These are phyloP conservation scores for Candida broadrunensis DNA, from an alignment of 805 yeast species.

Conservation along the genomic window DNA sequence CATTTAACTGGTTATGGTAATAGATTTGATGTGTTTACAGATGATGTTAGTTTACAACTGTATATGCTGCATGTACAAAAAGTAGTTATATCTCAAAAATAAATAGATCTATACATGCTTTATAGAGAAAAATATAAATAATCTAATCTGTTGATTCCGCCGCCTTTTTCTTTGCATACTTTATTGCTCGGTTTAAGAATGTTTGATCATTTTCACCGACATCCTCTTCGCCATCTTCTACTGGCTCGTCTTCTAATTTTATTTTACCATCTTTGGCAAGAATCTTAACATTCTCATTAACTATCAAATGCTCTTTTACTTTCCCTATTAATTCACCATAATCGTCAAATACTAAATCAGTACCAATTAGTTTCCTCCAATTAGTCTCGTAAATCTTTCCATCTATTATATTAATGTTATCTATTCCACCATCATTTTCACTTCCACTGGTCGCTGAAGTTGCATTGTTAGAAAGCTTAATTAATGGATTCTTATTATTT, in stretches of 20 bases:
- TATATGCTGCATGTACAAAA: constrained; percentile 54
- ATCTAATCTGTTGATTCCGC: neutral
- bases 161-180: constrained; percentile 6
- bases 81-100: constrained; percentile 21
- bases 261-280: constrained; percentile 7
- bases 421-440: constrained; percentile 16
- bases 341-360: constrained; percentile 51
- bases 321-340: constrained; percentile 39
- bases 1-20: constrained; percentile 23
- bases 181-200: neutral
- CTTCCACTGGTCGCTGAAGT: neutral
- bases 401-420: constrained; percentile 32
- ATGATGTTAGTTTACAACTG: constrained; percentile 55
- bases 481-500: constrained; percentile 29
- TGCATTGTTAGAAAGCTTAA: constrained; percentile 32
- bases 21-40: constrained; percentile 46
- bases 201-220: neutral
- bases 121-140: neutral
- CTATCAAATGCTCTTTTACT: constrained; percentile 36
- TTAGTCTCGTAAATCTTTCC: constrained; percentile 63
- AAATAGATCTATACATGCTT: neutral
- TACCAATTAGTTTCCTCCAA: constrained; percentile 79
- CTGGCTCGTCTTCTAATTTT: neutral
- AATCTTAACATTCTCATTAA: constrained; percentile 25
- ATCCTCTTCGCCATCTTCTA: neutral